Evolutionary conservation across 2,329 filamentous ascomycete genomes (phyloP), one percentile per base, ranked within the genome.

Genomic region (Pseudophaeomoniella oleicola): DNA sequence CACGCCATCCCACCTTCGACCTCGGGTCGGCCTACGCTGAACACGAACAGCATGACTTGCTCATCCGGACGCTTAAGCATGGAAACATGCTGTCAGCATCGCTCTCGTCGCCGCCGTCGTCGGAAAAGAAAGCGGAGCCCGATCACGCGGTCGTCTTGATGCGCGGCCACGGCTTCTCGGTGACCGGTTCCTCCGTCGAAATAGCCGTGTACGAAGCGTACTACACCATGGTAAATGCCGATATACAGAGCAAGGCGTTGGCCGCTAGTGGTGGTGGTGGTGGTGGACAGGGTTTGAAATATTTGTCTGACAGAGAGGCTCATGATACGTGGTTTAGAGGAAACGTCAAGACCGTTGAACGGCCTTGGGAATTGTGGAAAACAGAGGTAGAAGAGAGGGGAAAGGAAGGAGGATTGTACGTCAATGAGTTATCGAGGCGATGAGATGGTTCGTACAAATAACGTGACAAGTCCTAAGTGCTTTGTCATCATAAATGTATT

Each of bases 101-200:
- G 3, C 63, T 63, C 37, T 44, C 48, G 16, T 22, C 29, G 16
- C 4, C 18, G 11, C 30, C 14, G 30, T 14, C n/a, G 12, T 5
- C 39, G 18, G 3, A 32, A 35, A 11, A 29, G 29, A 3, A 29
- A 19, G 11, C 34, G 5, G 10, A 17, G n/a, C 43, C 44, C 27
- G 42, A 50, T n/a, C 41, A 55, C 22, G 48, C 48, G 4, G 58
- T 64, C 4, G 56, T 63, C 1, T 47, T 68, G 34, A 66, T 67
- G 64, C 50, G 55, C 3, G 54, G 59, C 3, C 63, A 68, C 40
- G 64, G 64, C 2, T 64, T 60, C 43, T 63, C 63, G 2, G 50
- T 55, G 2, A 39, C 56, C 4, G 63, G 52, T 1, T 41, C 43
- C 0, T 53, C 46, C 37, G 56, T 67, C 27, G 49, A 61, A 41